phyloP scores from a whole-genome alignment of 208 protist species.

The Acanthamoeba polyphaga region DNA sequence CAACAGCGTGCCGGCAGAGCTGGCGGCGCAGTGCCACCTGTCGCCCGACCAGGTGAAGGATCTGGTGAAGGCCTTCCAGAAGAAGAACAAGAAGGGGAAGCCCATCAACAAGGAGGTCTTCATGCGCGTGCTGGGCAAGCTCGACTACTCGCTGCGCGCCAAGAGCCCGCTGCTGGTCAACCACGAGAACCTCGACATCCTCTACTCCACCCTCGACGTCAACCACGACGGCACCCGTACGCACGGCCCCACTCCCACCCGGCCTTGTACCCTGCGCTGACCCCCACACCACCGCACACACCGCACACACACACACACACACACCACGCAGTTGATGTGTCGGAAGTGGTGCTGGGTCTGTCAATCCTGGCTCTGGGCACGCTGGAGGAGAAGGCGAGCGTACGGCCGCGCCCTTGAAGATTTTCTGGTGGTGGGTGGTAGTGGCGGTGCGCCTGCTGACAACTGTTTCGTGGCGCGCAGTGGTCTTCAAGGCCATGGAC shows the following conservation, averaged over 20 bases:
- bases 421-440: neutral
- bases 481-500: constrained; percentile 39
- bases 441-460: neutral
- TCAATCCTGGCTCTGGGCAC: neutral
- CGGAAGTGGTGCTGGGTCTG: neutral
- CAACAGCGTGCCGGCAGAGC: neutral
- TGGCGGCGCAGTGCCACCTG: neutral
- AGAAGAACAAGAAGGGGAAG: constrained; percentile 40
- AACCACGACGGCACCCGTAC: constrained; percentile 44
- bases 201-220: constrained; percentile 26
- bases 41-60: neutral
- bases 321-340: neutral
- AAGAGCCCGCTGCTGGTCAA: constrained; percentile 38
- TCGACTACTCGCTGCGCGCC: constrained; percentile 27
- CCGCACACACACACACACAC: neutral
- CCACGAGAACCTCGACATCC: constrained; percentile 25
- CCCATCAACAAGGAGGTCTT: constrained; percentile 45
- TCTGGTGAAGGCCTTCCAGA: neutral
- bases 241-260: neutral
- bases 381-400: constrained; percentile 27
- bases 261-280: neutral
- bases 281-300: too few relatives aligned
- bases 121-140: constrained; percentile 1
- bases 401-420: neutral
- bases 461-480: neutral